Base-by-base conservation (phyloP, 139 green algal species). In the Coelastrella sp. region DNA sequence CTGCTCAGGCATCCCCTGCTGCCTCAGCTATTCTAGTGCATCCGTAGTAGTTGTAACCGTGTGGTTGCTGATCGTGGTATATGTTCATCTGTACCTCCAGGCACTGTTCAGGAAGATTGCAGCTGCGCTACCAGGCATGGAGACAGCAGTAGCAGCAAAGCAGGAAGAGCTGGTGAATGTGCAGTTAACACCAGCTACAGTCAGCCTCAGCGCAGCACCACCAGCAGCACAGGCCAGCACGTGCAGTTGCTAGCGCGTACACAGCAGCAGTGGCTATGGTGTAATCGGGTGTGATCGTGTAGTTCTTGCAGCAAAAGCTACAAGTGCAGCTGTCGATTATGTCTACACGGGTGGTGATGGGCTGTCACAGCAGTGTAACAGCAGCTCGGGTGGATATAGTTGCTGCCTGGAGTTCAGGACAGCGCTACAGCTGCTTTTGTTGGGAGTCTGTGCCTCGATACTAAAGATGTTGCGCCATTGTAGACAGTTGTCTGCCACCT, bases 41-140 rank as follows among this genome's bases (percentile, higher is more conserved):
- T 47, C 32, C 32, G 32, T 47, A 47, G 32, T 47, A 47, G 32
- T 47, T 47, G 32, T 47, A 47, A 47, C 32, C 32, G 32, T 47
- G 32, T 47, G 32, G 32, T 47, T 47, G 32, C 32, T 47, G 32
- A 47, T 47, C 32, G 32, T 47, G 32, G 32, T 47, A 47, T 47
- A 47, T 47, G 32, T 47, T 47, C 32, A 47, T 47, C 22, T 85
- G 80, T 68, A 75, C 16, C 23, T 58, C 85, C 95, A 98, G 95
- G 98, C 98, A 0, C 92, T 99, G 85, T 99, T 99, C 92, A 93
- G 97, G 17, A 99, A 99, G 91, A 99, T 99, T 83, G 98, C 98
- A 19, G 97, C 97, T 10, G 97, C 98, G 4, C 92, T 99, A 74
- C 98, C 98, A 5, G 98, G 98, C 57, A 98, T 99, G 97, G 98